Base-by-base conservation (phyloP, 2,329 filamentous ascomycete species). In the Verticillium dahliae region DNA sequence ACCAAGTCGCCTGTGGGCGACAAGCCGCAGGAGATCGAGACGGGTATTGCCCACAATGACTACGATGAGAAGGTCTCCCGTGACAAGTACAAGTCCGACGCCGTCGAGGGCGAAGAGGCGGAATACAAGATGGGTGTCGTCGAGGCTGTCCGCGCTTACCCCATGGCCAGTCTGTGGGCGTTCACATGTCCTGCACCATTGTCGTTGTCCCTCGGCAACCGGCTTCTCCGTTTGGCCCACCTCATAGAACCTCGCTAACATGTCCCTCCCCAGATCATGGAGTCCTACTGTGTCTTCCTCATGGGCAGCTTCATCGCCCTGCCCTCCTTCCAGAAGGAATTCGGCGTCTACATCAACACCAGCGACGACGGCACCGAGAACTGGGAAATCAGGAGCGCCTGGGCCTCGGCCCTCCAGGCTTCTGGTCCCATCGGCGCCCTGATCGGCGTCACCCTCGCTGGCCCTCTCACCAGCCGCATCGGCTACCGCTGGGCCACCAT, bases 401-500 rank as follows among this genome's bases (percentile, higher is more conserved):
- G 58, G 34, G 33, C 35, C 41, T 59, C 58, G 15, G 58, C 41
- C 6, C 41, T 59, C 4, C 39, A 59, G 33, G 54, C 54, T 15
- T 41, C 18, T 13, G 22, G 85, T 2, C 84, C 80, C 62, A 72
- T 84, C 60, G 85, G 85, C 72, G 85, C 85, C 15, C 76, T 88
- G 45, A 78, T 86, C 61, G 85, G 85, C 60, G 83, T 85, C 61
- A 82, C 82, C 66, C 63, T 87, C 50, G 83, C 84, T 41, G 85
- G 85, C 56, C 85, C 84, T n/a, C 69, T 88, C 58, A 87, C 85
- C 66, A 85, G 77, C 70, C 65, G 73, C 2, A 77, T 86, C 65
- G 85, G 85, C 60, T 87, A 87, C 71, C 83, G 84, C 35, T 86
- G 78, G 77, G 78, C 84, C 1, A 86, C 81, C 58, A 75, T 87